Percentiles rank a stretch among this genome's conserved stretches.
Conservation (phyloP, 495 filamentous ascomycete species). For the Hypoxylon fuscum region DNA sequence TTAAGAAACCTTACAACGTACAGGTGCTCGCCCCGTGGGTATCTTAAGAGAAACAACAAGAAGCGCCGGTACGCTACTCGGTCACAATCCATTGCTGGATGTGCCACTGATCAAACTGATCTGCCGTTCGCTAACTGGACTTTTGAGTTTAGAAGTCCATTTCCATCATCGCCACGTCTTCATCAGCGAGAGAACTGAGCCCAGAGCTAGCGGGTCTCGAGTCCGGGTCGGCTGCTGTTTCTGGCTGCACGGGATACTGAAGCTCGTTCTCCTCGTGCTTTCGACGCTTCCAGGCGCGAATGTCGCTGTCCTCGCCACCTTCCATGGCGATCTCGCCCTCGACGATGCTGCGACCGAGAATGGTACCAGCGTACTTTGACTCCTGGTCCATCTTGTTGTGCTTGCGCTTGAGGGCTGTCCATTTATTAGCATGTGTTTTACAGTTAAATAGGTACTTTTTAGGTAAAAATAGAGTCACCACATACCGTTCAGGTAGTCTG, state of each 20-base stretch:
- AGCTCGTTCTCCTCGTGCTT: constrained; percentile 39
- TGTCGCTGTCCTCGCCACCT: constrained; percentile 70
- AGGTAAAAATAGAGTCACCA: neutral
- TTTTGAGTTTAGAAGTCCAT: constrained; percentile 27
- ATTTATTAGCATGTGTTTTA: constrained; percentile 6
- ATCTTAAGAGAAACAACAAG: no score
- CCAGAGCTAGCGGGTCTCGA: constrained; percentile 60
- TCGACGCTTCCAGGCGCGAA: constrained; percentile 69
- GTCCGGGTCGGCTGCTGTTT: constrained; percentile 33
- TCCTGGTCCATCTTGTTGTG: constrained; percentile 83
- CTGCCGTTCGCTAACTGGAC: no score
- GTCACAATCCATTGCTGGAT: no score
- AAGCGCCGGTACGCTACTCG: no score
- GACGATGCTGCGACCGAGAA: constrained; percentile 74
- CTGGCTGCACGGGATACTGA: constrained; percentile 30
- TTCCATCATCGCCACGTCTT: constrained; percentile 55
- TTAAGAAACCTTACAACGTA: no score
- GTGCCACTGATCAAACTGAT: no score
- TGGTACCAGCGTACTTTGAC: constrained; percentile 79
- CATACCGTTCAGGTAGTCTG: constrained; percentile 76
- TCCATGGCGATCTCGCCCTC: constrained; percentile 74
- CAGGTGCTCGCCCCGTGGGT: no score
- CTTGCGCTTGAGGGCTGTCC: constrained; percentile 76
- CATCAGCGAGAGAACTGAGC: constrained; percentile 60
- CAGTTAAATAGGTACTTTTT: neutral